Evolutionary conservation across 805 yeast genomes (phyloP).

Genomic region (Ogataea pignaliae): DNA sequence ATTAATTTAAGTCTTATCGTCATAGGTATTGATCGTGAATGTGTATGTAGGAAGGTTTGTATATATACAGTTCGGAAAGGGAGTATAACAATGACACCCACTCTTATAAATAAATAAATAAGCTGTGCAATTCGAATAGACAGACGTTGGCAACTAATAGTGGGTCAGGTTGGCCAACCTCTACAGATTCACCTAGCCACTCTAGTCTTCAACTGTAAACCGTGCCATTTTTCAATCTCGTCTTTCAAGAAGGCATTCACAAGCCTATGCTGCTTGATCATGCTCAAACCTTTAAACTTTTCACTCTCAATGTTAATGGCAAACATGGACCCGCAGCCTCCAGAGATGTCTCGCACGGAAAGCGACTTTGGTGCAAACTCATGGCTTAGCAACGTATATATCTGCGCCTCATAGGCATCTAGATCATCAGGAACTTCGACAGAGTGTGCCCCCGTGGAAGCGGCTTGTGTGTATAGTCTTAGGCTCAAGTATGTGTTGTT

Average conservation of each 20-base stretch:
- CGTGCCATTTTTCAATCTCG: slow-evolving; percentile 92
- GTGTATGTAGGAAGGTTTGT: neutral
- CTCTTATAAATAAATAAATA: neutral
- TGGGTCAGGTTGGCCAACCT: too few relatives aligned
- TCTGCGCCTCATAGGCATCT: slow-evolving; percentile 61
- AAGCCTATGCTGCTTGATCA: slow-evolving; percentile 87
- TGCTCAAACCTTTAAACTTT: slow-evolving; percentile 72
- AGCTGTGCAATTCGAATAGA: neutral
- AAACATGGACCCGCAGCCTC: slow-evolving; percentile 98
- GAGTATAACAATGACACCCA: neutral
- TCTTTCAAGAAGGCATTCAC: slow-evolving; percentile 80
- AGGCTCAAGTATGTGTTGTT: too few relatives aligned
- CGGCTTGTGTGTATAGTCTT: too few relatives aligned
- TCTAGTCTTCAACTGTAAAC: slow-evolving; percentile 78
- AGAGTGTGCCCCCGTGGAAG: too few relatives aligned
- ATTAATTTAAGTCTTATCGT: neutral
- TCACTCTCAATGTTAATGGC: slow-evolving; percentile 73
- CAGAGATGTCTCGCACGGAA: slow-evolving; percentile 78
- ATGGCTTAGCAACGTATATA: slow-evolving; percentile 49
- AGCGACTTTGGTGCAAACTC: slow-evolving; percentile 59
- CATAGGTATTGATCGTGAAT: neutral
- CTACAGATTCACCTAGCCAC: slow-evolving; percentile 33
- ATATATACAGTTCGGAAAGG: neutral
- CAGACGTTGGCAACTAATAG: too few relatives aligned
- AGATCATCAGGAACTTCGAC: slow-evolving; percentile 17